Evolutionary conservation across 2,329 filamentous ascomycete genomes (phyloP), one percentile per base, ranked within the genome.

Genomic region (Pseudocercospora fuligena): DNA sequence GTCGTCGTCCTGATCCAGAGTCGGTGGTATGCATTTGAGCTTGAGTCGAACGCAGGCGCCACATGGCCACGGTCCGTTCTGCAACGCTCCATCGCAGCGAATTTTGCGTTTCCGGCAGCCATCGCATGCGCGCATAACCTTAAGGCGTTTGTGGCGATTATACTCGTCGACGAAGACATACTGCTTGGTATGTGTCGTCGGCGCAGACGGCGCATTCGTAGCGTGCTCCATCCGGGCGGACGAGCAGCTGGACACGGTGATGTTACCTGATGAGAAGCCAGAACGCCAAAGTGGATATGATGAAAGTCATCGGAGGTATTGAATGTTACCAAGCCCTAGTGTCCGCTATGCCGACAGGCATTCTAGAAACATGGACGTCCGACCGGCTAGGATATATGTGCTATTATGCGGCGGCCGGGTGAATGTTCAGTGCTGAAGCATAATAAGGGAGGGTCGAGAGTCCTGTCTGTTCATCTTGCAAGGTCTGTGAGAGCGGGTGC

Each of bases 111-210:
- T 90, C 69, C 94, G 88, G 78, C 94, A 98, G 67, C 94, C 94
- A 82, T 97, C 94, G 80, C 94, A 98, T 64, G 94, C 95, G 83
- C 95, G 90, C 93, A 97, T 97, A 61, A 97, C 94, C 86, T 98
- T 98, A 70, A 98, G 84, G 74, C 94, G 89, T 82, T 98, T 98
- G 81, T 98, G 95, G 70, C 95, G 91, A 83, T 98, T 98, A 81
- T 98, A 95, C 80, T 98, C 94, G 80, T 98, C 94, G 65, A 98
- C 95, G 78, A 98, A 98, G 75, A 98, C 95, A 91, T 97, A 98
- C 80, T 97, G 94, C 83, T 94, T 94, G 77, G 94, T 92, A 67
- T 91, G 92, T 73, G 90, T 86, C 69, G 87, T 87, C 75, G 87
- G 85, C 76, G 85, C 81, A 76, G 82, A 64, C 66, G 74, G 70